phyloP scores from a whole-genome alignment of 2,329 filamentous ascomycete genomes.

The Trichoderma citrinoviride region DNA sequence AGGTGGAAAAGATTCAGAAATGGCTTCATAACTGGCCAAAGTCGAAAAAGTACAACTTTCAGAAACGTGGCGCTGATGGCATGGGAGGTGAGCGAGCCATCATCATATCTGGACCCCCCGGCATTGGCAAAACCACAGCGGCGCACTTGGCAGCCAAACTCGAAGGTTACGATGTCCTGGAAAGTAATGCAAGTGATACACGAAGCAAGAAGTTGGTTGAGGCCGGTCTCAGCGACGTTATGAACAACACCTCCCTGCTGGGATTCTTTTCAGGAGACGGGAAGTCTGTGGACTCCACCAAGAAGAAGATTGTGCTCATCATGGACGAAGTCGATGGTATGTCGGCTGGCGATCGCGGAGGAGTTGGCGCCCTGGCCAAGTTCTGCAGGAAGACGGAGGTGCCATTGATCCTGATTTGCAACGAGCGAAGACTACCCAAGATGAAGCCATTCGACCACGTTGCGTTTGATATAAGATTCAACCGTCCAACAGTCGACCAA shows the following conservation, averaged over 20 bases:
- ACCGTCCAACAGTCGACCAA: constrained; percentile 84
- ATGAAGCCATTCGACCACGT: constrained; percentile 97
- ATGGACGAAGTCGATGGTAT: constrained; percentile 99
- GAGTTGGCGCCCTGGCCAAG: constrained; percentile 89
- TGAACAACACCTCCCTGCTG: constrained; percentile 88
- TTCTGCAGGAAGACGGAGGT: constrained; percentile 94
- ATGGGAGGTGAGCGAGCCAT: constrained; percentile 82
- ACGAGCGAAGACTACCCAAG: constrained; percentile 87
- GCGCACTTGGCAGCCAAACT: constrained; percentile 91
- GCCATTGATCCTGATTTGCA: constrained; percentile 96
- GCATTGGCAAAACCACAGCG: constrained; percentile 96
- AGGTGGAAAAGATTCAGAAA: constrained; percentile 82
- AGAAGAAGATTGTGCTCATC: constrained; percentile 92
- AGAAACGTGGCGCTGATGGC: constrained; percentile 78
- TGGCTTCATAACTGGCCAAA: constrained; percentile 86
- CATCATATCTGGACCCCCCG: constrained; percentile 91
- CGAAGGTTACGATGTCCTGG: constrained; percentile 88
- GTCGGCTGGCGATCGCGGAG: constrained; percentile 94
- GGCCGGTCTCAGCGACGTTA: constrained; percentile 78
- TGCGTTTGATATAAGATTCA: constrained; percentile 81
- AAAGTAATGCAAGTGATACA: constrained; percentile 93
- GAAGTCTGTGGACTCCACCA: constrained; percentile 72
- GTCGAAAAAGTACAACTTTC: constrained; percentile 76
- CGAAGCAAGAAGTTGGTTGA: constrained; percentile 96
- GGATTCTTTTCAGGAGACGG: constrained; percentile 87